Conservation (phyloP, 2,329 filamentous ascomycete genomes). For the Neopestalotiopsis sp. region DNA sequence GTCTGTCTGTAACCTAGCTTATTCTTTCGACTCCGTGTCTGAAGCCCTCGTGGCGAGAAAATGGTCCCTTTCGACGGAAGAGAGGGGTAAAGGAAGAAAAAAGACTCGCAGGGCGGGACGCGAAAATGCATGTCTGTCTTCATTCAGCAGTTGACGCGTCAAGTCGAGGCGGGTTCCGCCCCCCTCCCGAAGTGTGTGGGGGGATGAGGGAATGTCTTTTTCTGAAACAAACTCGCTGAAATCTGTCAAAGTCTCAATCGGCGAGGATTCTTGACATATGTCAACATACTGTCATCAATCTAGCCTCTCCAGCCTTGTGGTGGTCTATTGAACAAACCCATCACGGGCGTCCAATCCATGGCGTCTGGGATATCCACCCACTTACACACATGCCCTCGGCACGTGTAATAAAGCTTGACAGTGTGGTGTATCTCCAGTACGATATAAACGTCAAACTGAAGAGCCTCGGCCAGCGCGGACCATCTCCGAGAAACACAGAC, state of each 20-base stretch:
- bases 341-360: no score
- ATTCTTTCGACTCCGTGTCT: not conserved
- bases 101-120: not conserved
- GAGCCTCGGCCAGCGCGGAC: no score
- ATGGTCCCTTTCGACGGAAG: no score
- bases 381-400: no score
- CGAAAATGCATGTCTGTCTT: not conserved
- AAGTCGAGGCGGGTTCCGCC: not conserved
- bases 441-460: no score
- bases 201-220: not conserved
- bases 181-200: not conserved
- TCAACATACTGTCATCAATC: not conserved
- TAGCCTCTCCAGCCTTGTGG: not conserved
- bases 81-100: not conserved
- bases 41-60: not conserved
- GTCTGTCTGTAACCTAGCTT: not conserved
- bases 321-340: no score
- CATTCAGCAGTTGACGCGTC: slow-evolving; percentile 1
- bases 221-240: not conserved
- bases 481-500: no score
- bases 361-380: no score
- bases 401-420: no score
- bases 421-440: no score
- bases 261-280: not conserved
- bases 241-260: not conserved